Evolutionary conservation across 495 filamentous ascomycete genomes (phyloP), one percentile per base, ranked within the genome.

Genomic region (Penicillium waksmanii): DNA sequence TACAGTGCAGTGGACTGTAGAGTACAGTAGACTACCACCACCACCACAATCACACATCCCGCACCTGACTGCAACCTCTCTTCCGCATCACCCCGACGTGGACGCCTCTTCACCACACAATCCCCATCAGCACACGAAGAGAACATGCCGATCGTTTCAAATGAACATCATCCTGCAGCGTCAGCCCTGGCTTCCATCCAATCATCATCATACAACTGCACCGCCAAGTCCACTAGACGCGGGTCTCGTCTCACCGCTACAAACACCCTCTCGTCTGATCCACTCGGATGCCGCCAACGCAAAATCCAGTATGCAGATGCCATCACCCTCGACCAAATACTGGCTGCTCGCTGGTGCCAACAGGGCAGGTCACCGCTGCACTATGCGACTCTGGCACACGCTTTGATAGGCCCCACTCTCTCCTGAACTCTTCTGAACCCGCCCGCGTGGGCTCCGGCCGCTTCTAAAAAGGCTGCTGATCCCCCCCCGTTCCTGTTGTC

Each of bases 221-320:
- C 2, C 46, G 62, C 65, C 67, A 70, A 69, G 67, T 36, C 42
- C 17, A 27, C 21, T 49, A 67, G 44, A 60, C 62, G 58, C 61
- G 35, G 59, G 44, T 35, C 54, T 55, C 55, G 72, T 68, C 68
- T 73, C 72, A 74, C 71, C 71, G 71, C 71, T 70, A 70, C 51
- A 66, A 61, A 48, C 36, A 18, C 33, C 49, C 36, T 35, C 40
- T 54, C 57, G 31, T 52, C 42, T 66, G 53, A 55, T 36, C 62
- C 67, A 63, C 61, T 59, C 60, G 53, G 63, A 52, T 38, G 21
- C 46, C 36, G 47, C 43, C 62, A 60, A 65, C 60, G 50, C 44
- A 60, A 55, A 48, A 53, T 42, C 57, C 35, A 46, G 31, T 57
- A 52, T 63, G 57, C 59, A 61, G 44, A 57, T 61, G 57, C 60